Percentiles rank a stretch among this genome's conserved stretches.
Evolutionary conservation across 139 green algal genomes (phyloP).

Genomic region (Chlorella sp.): DNA sequence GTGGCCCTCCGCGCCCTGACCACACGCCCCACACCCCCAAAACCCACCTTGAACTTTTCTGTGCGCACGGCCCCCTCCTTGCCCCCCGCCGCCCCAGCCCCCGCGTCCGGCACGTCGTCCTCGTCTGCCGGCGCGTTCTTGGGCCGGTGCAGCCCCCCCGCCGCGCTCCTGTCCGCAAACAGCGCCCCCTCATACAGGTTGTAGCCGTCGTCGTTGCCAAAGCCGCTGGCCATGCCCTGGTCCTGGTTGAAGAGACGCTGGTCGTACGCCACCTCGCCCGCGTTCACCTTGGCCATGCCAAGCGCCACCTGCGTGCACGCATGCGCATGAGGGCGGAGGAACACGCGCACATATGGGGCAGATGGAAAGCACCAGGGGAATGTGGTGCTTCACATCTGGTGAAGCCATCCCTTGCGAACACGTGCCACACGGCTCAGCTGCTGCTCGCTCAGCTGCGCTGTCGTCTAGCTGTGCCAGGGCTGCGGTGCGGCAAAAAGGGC

Average conservation of each 20-base stretch:
- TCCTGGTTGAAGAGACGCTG: constrained; percentile 98
- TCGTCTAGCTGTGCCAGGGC: too few relatives aligned
- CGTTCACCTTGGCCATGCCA: constrained; percentile 45
- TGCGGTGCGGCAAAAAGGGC: too few relatives aligned
- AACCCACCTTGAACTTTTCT: constrained; percentile 63
- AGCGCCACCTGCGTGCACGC: constrained; percentile 67
- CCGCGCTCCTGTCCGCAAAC: constrained; percentile 67
- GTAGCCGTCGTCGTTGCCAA: constrained; percentile 87
- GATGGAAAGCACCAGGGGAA: too few relatives aligned
- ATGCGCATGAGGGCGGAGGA: too few relatives aligned
- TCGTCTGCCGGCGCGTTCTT: constrained; percentile 45
- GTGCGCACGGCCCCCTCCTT: constrained; percentile 45
- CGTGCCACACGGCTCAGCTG: too few relatives aligned
- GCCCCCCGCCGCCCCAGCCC: constrained; percentile 27
- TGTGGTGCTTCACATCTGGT: too few relatives aligned
- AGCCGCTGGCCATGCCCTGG: constrained; percentile 69
- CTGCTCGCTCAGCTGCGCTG: too few relatives aligned
- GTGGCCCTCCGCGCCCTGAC: background rate
- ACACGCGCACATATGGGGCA: too few relatives aligned
- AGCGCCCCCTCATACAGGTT: constrained; percentile 95
- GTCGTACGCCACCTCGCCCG: constrained; percentile 92
- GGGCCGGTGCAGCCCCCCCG: constrained; percentile 38
- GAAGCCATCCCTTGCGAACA: too few relatives aligned
- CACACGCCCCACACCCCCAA: background rate
- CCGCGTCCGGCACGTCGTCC: constrained; percentile 15